Conservation (phyloP, 768 basidiomycete species). For the Pluteus cervinus region DNA sequence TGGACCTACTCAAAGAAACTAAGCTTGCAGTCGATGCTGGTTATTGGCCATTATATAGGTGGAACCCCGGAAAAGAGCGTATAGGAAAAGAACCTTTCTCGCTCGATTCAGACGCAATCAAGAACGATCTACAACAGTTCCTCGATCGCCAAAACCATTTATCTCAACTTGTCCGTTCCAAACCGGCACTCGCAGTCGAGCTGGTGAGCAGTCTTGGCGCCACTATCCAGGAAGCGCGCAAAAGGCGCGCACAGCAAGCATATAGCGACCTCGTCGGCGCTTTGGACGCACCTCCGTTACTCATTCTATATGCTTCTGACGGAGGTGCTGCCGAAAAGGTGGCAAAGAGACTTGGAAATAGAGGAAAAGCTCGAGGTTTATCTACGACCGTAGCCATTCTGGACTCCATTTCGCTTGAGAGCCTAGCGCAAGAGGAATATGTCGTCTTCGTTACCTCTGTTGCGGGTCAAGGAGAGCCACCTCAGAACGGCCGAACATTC, state of each 20-base stretch:
- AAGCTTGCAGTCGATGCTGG: conserved; percentile 95
- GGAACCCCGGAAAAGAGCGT: conserved; percentile 85
- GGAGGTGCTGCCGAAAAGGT: conserved; percentile 95
- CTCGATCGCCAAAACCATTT: conserved; percentile 96
- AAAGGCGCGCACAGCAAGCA: conserved; percentile 71
- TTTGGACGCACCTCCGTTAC: conserved; percentile 83
- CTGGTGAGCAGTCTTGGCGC: conserved; percentile 82
- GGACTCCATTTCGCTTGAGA: conserved; percentile 75
- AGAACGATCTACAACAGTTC: conserved; percentile 90
- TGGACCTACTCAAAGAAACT: conserved; percentile 94
- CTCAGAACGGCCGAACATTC: conserved; percentile 90
- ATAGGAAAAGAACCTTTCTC: conserved; percentile 79
- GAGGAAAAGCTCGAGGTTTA: conserved; percentile 82
- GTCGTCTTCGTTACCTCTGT: conserved; percentile 87
- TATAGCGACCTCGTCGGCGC: conserved; percentile 80
- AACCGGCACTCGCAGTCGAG: conserved; percentile 75
- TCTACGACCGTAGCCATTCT: conserved; percentile 69
- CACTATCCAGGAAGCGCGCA: conserved; percentile 78
- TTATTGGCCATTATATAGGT: conserved; percentile 97
- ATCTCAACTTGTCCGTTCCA: conserved; percentile 82
- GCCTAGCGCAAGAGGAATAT: conserved; percentile 66
- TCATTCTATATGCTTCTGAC: conserved; percentile 92
- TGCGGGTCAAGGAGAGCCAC: conserved; percentile 96
- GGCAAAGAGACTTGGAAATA: conserved; percentile 78
- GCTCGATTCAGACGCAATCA: conserved; percentile 90